Evolutionary conservation across 2,329 filamentous ascomycete genomes (phyloP).

Genomic region (Pseudocercospora musae): DNA sequence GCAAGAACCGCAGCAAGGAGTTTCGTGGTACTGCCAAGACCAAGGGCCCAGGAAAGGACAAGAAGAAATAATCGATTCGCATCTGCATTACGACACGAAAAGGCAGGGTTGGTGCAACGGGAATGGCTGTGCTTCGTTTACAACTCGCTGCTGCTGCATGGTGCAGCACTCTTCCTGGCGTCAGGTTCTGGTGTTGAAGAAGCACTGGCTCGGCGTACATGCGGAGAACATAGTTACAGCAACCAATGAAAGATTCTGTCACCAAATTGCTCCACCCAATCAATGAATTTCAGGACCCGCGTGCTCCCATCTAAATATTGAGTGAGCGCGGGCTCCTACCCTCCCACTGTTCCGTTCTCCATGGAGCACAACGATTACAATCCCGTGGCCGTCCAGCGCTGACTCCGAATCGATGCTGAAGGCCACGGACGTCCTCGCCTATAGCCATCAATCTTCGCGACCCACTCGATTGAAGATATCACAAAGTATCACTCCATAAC

Average conservation of each 20-base stretch:
- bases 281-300: too few species aligned
- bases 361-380: not conserved
- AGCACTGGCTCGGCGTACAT: conserved; percentile 27
- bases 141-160: conserved; percentile 18
- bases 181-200: conserved; percentile 22
- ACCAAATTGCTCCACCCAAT: not conserved
- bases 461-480: not conserved
- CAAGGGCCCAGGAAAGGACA: conserved; percentile 93
- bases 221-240: conserved; percentile 23
- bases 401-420: too few species aligned
- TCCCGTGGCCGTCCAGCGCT: not conserved
- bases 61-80: conserved; percentile 55
- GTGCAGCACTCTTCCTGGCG: conserved; percentile 18
- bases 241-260: conserved; percentile 24
- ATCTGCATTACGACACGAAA: conserved; percentile 4
- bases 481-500: not conserved
- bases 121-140: conserved; percentile 15
- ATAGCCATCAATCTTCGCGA: too few species aligned
- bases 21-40: conserved; percentile 96
- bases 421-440: too few species aligned
- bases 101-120: conserved; percentile 18
- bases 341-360: not conserved
- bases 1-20: conserved; percentile 99
- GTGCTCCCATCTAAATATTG: too few species aligned
- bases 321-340: too few species aligned